Percentiles rank a stretch among this genome's conserved stretches.
phyloP scores from a whole-genome alignment of 257 asterid species.

The Solanum piurae region DNA sequence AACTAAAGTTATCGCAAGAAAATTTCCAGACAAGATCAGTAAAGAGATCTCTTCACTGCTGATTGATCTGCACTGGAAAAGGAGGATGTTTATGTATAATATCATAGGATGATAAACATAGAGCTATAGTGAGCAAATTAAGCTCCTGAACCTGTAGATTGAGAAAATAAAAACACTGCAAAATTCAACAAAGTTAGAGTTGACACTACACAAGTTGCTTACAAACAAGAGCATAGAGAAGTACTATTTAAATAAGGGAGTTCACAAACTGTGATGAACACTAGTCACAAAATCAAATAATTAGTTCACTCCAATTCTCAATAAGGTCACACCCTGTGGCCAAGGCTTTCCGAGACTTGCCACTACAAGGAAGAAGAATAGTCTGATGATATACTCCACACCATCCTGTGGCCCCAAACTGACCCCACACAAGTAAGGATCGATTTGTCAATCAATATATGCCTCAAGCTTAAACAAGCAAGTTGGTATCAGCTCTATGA shows the following conservation, averaged over 20 bases:
- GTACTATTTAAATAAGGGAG: background rate
- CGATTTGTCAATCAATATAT: background rate
- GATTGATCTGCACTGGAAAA: constrained; percentile 1
- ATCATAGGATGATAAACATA: background rate
- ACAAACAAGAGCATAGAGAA: background rate
- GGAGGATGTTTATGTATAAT: background rate
- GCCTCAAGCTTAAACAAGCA: background rate
- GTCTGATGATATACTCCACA: background rate
- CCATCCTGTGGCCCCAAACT: background rate
- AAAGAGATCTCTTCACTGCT: background rate
- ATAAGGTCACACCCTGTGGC: background rate
- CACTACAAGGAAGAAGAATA: background rate
- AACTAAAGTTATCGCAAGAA: background rate
- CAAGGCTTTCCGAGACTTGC: background rate
- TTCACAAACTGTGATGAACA: background rate
- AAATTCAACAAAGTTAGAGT: background rate
- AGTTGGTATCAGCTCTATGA: background rate
- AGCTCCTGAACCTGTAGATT: background rate
- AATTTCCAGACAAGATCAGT: background rate
- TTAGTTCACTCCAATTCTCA: background rate
- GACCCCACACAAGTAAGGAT: background rate
- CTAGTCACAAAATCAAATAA: background rate
- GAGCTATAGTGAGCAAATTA: background rate
- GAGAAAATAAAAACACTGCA: background rate
- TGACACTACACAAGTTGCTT: background rate